Conservation (phyloP, 2,329 filamentous ascomycete species). For the Plenodomus biglobosus region DNA sequence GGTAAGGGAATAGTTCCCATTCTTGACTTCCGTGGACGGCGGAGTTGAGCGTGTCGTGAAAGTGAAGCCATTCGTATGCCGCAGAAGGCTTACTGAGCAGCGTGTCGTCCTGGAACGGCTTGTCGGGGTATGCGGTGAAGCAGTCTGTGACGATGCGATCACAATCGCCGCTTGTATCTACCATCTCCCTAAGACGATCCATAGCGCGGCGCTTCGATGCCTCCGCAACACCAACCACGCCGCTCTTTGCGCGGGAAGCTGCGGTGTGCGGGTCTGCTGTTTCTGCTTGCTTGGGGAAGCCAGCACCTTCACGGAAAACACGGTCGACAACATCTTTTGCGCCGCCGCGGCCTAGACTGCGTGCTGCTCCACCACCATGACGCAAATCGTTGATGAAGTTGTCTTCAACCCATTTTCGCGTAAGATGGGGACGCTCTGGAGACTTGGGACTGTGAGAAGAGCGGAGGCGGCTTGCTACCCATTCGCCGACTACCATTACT, state of each 20-base stretch:
- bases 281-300: conserved; percentile 65
- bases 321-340: conserved; percentile 73
- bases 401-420: conserved; percentile 74
- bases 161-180: conserved; percentile 76
- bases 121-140: conserved; percentile 81
- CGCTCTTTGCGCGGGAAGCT: conserved; percentile 51
- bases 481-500: conserved; percentile 83
- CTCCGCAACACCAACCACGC: conserved; percentile 67
- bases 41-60: conserved; percentile 81
- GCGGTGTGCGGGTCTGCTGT: conserved; percentile 55
- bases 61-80: conserved; percentile 93
- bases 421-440: conserved; percentile 56
- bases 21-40: conserved; percentile 82
- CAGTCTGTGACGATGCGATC: conserved; percentile 76
- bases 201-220: conserved; percentile 71
- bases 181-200: conserved; percentile 71
- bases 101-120: conserved; percentile 90
- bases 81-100: conserved; percentile 83
- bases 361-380: conserved; percentile 69
- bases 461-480: conserved; percentile 74
- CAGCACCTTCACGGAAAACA: conserved; percentile 77
- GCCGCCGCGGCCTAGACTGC: conserved; percentile 71
- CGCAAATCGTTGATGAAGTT: conserved; percentile 68
- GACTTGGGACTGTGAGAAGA: conserved; percentile 43
- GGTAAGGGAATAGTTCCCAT: conserved; percentile 87